These are phyloP conservation scores for Blumeriella jaapii DNA, from an alignment of 2,329 filamentous ascomycete species.

Conservation along the genomic window DNA sequence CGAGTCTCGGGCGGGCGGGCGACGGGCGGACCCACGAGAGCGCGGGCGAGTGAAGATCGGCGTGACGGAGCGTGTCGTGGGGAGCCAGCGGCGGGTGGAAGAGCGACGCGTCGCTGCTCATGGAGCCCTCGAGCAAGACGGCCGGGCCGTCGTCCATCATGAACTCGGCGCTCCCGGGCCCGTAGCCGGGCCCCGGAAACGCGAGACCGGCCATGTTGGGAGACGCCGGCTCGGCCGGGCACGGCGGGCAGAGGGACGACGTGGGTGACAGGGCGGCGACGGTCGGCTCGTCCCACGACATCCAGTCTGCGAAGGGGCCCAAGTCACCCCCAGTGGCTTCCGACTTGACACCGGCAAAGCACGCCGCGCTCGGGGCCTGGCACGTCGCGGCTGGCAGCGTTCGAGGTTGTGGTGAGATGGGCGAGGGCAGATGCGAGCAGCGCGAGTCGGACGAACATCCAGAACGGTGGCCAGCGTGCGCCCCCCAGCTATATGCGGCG, in stretches of 20 bases:
- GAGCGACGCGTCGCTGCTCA: constrained; percentile 20
- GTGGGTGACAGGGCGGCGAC: constrained; percentile 22
- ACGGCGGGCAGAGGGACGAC: constrained; percentile 21
- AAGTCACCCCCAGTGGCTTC: constrained; percentile 20
- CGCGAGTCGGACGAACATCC: constrained; percentile 19
- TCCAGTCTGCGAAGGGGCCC: constrained; percentile 25
- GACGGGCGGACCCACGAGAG: constrained; percentile 20
- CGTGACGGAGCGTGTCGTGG: no score
- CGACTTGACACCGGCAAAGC: constrained; percentile 11
- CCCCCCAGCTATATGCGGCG: constrained; percentile 17
- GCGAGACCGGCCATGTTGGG: constrained; percentile 19
- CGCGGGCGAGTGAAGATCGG: constrained; percentile 23
- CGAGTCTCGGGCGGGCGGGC: no score
- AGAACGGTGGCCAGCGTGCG: constrained; percentile 12
- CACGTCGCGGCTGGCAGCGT: constrained; percentile 13
- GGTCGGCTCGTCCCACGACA: constrained; percentile 24
- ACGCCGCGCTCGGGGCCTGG: constrained; percentile 14
- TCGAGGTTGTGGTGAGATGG: constrained; percentile 16
- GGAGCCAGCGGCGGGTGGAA: constrained; percentile 23
- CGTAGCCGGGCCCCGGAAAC: constrained; percentile 14
- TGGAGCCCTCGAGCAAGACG: constrained; percentile 19
- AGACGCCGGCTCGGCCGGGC: constrained; percentile 21
- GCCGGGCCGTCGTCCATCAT: constrained; percentile 14
- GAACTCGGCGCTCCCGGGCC: constrained; percentile 7
- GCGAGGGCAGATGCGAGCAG: constrained; percentile 21